Conservation (phyloP, 352 stramenopile genomes). For the Globisporangium barbulae region DNA sequence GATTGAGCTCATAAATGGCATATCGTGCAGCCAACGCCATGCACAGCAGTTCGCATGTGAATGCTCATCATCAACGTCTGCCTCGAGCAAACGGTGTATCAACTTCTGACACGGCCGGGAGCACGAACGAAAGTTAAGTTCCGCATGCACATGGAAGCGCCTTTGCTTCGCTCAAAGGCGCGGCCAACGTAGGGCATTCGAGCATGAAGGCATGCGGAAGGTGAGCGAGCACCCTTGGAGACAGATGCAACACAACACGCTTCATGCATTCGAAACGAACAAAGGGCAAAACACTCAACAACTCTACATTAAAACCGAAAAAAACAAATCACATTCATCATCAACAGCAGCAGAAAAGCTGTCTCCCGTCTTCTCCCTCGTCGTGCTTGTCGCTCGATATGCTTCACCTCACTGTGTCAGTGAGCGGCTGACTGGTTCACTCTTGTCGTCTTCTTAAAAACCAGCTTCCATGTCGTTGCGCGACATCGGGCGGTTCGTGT, state of each 20-base stretch:
- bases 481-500: conserved; percentile 16
- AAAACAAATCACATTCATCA: conserved; percentile 8
- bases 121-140: too few relatives aligned
- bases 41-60: too few relatives aligned
- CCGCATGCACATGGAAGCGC: too few relatives aligned
- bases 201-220: too few relatives aligned
- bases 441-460: conserved; percentile 10
- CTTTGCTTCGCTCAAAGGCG: too few relatives aligned
- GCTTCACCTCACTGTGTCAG: not conserved
- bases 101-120: too few relatives aligned
- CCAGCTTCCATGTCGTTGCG: conserved; percentile 21
- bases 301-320: conserved; percentile 7
- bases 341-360: not conserved
- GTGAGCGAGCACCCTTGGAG: too few relatives aligned
- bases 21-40: too few relatives aligned
- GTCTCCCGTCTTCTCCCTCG: not conserved
- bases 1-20: too few relatives aligned
- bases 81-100: too few relatives aligned
- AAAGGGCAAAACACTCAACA: not conserved
- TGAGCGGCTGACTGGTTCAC: not conserved
- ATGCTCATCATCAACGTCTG: too few relatives aligned
- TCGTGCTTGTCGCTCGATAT: not conserved
- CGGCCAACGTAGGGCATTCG: too few relatives aligned
- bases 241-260: not conserved
- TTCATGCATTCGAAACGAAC: not conserved